Conservation (phyloP, 768 basidiomycete species). For the Tremella yokohamensis region DNA sequence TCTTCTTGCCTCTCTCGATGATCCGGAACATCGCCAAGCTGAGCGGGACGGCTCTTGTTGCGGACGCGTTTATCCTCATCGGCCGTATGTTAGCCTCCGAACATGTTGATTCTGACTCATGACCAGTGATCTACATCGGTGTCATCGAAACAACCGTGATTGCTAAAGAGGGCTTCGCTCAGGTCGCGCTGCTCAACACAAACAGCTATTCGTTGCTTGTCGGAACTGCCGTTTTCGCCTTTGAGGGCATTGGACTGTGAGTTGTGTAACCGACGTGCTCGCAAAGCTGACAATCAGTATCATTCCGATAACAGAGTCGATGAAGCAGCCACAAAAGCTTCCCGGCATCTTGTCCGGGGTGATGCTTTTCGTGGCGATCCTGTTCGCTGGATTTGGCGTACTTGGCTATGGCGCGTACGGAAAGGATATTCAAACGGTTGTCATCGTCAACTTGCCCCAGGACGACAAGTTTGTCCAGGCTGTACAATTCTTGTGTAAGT, state of each 20-base stretch:
- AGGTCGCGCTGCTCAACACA: conserved; percentile 80
- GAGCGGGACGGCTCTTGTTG: conserved; percentile 82
- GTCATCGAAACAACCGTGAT: conserved; percentile 76
- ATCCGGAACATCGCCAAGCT: conserved; percentile 92
- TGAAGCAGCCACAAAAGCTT: conserved; percentile 93
- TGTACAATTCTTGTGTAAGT: conserved; percentile 54
- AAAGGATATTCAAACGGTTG: conserved; percentile 80
- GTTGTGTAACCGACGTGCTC: conserved; percentile 28
- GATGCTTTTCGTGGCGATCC: conserved; percentile 76
- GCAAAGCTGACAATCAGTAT: conserved; percentile 55
- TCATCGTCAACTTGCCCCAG: conserved; percentile 86
- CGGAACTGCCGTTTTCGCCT: conserved; percentile 96
- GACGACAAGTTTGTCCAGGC: conserved; percentile 81
- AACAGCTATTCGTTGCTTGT: conserved; percentile 87
- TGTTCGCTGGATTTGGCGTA: conserved; percentile 83
- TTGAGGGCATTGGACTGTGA: conserved; percentile 92
- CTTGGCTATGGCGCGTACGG: conserved; percentile 87
- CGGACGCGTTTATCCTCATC: conserved; percentile 89
- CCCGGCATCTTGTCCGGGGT: conserved; percentile 80
- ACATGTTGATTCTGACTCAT: neutral
- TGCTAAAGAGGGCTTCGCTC: conserved; percentile 65
- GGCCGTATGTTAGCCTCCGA: conserved; percentile 59
- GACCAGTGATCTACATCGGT: conserved; percentile 50
- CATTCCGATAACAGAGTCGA: conserved; percentile 94
- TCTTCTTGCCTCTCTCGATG: conserved; percentile 86